Evolutionary conservation across 2,329 filamentous ascomycete species (phyloP).

Genomic region (Sarocladium strictum): DNA sequence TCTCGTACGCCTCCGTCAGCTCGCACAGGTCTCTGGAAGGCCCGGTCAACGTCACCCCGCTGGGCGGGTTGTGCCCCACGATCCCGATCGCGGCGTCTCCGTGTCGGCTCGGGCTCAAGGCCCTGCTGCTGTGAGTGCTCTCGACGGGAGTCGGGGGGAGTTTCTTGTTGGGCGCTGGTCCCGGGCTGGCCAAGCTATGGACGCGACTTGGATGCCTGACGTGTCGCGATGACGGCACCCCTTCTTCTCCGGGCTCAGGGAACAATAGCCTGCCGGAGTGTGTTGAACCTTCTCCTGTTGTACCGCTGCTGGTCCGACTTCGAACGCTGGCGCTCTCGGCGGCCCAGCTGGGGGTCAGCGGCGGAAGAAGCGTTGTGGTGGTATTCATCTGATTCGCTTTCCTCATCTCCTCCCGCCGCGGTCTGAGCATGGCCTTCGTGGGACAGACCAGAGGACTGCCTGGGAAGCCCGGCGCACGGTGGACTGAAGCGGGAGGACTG

Average conservation of each 20-base stretch:
- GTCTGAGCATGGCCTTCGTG: constrained; percentile 28
- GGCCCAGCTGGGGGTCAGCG: constrained; percentile 11
- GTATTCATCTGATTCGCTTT: constrained; percentile 13
- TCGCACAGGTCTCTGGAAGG: constrained; percentile 24
- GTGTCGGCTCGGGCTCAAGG: constrained; percentile 5
- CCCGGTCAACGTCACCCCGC: constrained; percentile 14
- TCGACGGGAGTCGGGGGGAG: constrained; percentile 28
- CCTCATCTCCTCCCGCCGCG: constrained; percentile 22
- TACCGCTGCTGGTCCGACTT: constrained; percentile 3
- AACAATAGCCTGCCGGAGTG: background rate
- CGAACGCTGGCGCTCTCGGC: background rate
- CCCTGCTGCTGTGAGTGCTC: constrained; percentile 14
- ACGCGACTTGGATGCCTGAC: constrained; percentile 10
- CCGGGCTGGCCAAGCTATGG: constrained; percentile 23
- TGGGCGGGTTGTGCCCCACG: constrained; percentile 12
- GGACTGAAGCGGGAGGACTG: constrained; percentile 15
- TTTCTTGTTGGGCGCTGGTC: constrained; percentile 39
- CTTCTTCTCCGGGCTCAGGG: background rate
- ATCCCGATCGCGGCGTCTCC: constrained; percentile 14
- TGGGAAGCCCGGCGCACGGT: constrained; percentile 24
- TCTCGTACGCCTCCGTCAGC: constrained; percentile 23
- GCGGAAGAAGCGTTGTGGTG: constrained; percentile 12
- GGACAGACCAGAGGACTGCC: constrained; percentile 32
- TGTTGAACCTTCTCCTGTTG: background rate
- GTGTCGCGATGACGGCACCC: background rate